Percentiles rank a stretch among this genome's conserved stretches.
phyloP scores from a whole-genome alignment of 768 basidiomycete species.

The Melanogaster broomeanus region DNA sequence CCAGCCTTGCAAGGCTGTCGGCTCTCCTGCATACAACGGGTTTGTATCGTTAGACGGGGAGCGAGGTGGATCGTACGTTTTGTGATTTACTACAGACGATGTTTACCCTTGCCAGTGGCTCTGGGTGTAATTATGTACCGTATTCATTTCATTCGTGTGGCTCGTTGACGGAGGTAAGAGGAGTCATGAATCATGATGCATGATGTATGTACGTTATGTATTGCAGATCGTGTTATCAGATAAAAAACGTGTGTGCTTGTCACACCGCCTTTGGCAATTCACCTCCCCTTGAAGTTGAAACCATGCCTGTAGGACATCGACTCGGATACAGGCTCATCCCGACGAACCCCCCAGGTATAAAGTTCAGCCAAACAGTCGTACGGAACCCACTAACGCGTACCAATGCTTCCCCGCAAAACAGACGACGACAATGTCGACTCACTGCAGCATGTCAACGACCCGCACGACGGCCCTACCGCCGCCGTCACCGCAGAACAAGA shows the following conservation, averaged over 20 bases:
- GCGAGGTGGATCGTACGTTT: too few relatives aligned
- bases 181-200: too few relatives aligned
- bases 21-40: too few relatives aligned
- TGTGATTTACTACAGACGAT: too few relatives aligned
- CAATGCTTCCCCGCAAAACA: conserved; percentile 1
- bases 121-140: too few relatives aligned
- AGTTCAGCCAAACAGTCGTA: neutral
- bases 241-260: neutral
- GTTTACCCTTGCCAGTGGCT: too few relatives aligned
- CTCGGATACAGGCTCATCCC: conserved; percentile 18
- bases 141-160: too few relatives aligned
- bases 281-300: neutral
- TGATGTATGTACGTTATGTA: too few relatives aligned
- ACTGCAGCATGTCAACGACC: neutral
- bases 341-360: conserved; percentile 13
- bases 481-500: conserved; percentile 17
- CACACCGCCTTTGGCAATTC: neutral
- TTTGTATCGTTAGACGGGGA: too few relatives aligned
- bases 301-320: conserved; percentile 18
- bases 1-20: too few relatives aligned
- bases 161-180: too few relatives aligned
- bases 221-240: conserved; percentile 9
- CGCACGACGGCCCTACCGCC: neutral
- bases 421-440: conserved; percentile 5
- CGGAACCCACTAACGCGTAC: neutral